Evolutionary conservation across 139 green algal species (phyloP), one percentile per base, ranked within the genome.

Genomic region (Coccomyxa sp.): DNA sequence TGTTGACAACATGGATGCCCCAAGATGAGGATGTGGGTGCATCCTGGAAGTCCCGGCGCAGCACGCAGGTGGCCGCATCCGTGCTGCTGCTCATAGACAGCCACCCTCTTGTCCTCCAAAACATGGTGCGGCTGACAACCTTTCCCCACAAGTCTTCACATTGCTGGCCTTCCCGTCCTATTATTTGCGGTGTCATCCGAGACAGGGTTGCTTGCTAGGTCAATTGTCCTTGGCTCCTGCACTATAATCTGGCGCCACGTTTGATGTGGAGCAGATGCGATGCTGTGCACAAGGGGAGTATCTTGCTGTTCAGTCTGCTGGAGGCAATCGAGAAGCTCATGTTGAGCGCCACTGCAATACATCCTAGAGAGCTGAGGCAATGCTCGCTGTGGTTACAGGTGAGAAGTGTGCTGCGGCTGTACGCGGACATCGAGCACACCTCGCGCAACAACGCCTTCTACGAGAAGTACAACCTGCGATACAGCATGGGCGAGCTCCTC

Each of bases 381-480:
- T 51, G 38, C 38, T 11, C 3, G 38, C 38, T 51, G 38, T 60
- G 31, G 23, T 77, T 81, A 74, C 30, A 83, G 79, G 79, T 84
- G 90, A 17, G 88, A 88, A 88, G 81, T 77, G 86, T 99, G 66
- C 74, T 99, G n/a, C 76, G 83, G 79, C 88, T 99, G 74, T 99
- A 98, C 87, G 91, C 96, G 18, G 94, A 95, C 78, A 92, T 96
- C 31, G 93, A 96, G 86, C 84, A 89, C 81, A 94, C 93, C 25
- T 92, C 92, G 77, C 85, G 93, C 15, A 80, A 87, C 82, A 91
- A 90, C 79, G 85, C 93, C 45, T 99, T 99, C 83, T 98, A 98
- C 83, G 92, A 96, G 32, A 99, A 99, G 90, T 99, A 98, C 90
- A 93, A 87, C 81, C 96, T 92, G 38, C 90, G 96, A 9, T 85